phyloP scores from a whole-genome alignment of 129 eudicot genomes.

The Chrysanthemum makinoi region DNA sequence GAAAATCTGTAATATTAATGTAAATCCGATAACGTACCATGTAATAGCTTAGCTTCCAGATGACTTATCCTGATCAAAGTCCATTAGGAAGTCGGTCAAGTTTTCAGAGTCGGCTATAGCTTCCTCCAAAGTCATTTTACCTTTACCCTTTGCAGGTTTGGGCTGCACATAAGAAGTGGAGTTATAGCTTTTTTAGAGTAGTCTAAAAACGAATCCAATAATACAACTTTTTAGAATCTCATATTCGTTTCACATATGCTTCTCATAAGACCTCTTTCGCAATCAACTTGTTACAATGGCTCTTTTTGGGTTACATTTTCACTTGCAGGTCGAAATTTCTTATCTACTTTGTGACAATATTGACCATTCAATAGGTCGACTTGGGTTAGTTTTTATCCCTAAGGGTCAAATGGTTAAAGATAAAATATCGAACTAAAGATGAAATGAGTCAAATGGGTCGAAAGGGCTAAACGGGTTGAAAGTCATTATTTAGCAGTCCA shows the following conservation, averaged over 20 bases:
- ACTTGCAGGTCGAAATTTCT: too few species aligned
- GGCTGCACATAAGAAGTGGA: slow-evolving; percentile 42
- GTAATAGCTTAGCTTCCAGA: background rate
- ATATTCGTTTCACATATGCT: background rate
- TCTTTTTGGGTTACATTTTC: too few species aligned
- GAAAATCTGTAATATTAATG: background rate
- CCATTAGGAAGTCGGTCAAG: slow-evolving; percentile 89
- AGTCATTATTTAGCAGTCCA: background rate
- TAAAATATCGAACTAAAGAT: too few species aligned
- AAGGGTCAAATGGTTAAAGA: too few species aligned
- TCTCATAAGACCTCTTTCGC: background rate
- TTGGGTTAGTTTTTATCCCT: too few species aligned
- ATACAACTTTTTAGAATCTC: background rate
- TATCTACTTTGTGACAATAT: too few species aligned
- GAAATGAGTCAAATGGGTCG: too few species aligned
- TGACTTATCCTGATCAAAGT: slow-evolving; percentile 81
- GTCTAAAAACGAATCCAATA: too few species aligned
- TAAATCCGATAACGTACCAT: background rate
- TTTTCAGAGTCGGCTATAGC: slow-evolving; percentile 91
- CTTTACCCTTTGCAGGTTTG: slow-evolving; percentile 64
- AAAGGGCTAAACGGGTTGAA: too few species aligned
- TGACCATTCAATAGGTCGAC: too few species aligned
- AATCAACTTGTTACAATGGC: too few species aligned
- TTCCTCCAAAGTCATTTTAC: slow-evolving; percentile 72
- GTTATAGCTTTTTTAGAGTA: too few species aligned